Evolutionary conservation across 768 basidiomycete species (phyloP).

Genomic region (Filobasidium wieringae): DNA sequence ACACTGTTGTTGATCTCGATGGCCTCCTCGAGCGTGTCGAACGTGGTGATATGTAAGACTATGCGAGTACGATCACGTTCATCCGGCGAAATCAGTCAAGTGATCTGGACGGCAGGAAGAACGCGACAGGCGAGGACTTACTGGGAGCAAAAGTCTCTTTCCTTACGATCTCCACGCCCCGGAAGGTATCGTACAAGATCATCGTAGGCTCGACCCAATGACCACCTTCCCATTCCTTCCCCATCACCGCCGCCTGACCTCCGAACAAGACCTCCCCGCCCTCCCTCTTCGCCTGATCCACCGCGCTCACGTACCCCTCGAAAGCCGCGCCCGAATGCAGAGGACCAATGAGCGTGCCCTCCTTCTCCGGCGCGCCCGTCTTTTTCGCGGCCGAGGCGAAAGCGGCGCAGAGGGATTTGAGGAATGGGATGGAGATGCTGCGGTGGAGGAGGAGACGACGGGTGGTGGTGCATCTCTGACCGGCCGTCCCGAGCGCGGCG

Average conservation of each 20-base stretch:
- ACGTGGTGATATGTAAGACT: constrained; percentile 67
- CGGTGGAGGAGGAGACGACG: constrained; percentile 80
- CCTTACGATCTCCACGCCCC: constrained; percentile 19
- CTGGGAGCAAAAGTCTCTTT: constrained; percentile 68
- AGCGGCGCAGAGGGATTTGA: constrained; percentile 58
- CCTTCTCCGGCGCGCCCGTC: constrained; percentile 74
- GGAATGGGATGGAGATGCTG: constrained; percentile 61
- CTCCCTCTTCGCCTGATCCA: constrained; percentile 51
- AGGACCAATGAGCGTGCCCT: constrained; percentile 68
- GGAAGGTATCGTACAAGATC: constrained; percentile 42
- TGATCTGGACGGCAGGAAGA: background rate
- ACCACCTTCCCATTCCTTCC: constrained; percentile 49
- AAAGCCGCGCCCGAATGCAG: constrained; percentile 63
- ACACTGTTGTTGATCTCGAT: constrained; percentile 80
- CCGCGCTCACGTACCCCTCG: constrained; percentile 51
- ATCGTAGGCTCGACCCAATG: constrained; percentile 87
- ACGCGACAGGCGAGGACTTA: background rate
- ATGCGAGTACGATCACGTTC: constrained; percentile 23
- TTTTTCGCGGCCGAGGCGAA: constrained; percentile 52
- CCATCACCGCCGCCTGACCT: constrained; percentile 42
- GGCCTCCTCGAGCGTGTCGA: constrained; percentile 49
- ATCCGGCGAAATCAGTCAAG: background rate
- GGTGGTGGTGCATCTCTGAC: constrained; percentile 69
- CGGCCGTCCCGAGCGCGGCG: constrained; percentile 73
- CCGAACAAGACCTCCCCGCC: constrained; percentile 71